These are phyloP conservation scores for Tuctoria greenei DNA, from an alignment of 176 grass and related monocot genomes.

Conservation along the genomic window DNA sequence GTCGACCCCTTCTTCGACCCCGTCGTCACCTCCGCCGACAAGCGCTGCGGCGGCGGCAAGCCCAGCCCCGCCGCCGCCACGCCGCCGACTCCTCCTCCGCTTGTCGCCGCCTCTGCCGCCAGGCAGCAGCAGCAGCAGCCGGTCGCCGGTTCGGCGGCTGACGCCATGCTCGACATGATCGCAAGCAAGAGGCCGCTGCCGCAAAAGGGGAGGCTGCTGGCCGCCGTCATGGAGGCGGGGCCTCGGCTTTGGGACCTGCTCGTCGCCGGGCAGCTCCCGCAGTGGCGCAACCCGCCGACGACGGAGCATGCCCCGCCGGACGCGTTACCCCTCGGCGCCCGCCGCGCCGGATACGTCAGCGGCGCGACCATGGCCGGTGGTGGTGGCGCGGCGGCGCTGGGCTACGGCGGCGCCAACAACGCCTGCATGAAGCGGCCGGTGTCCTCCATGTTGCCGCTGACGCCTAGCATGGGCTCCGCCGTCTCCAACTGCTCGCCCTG, in stretches of 20 bases:
- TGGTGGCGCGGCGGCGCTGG: no score
- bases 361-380: neutral
- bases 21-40: constrained; percentile 65
- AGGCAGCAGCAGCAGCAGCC: neutral
- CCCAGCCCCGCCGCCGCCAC: constrained; percentile 12
- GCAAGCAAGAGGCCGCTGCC: constrained; percentile 59
- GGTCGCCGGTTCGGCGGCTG: constrained; percentile 18
- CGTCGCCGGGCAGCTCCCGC: constrained; percentile 70
- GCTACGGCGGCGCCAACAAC: neutral
- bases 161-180: constrained; percentile 34
- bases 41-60: constrained; percentile 28
- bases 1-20: constrained; percentile 71
- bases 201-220: constrained; percentile 57
- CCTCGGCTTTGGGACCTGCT: constrained; percentile 73
- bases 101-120: no score
- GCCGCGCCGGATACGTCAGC: no score
- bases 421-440: constrained; percentile 49
- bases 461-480: constrained; percentile 25
- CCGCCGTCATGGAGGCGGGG: constrained; percentile 72
- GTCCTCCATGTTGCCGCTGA: constrained; percentile 2
- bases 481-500: constrained; percentile 21
- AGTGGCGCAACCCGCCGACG: constrained; percentile 81
- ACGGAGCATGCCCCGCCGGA: constrained; percentile 49
- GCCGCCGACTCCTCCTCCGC: neutral
- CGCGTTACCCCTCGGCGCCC: neutral